These are phyloP conservation scores for Raddia distichophylla DNA, from an alignment of 176 grass and related monocot species.

Conservation along the genomic window DNA sequence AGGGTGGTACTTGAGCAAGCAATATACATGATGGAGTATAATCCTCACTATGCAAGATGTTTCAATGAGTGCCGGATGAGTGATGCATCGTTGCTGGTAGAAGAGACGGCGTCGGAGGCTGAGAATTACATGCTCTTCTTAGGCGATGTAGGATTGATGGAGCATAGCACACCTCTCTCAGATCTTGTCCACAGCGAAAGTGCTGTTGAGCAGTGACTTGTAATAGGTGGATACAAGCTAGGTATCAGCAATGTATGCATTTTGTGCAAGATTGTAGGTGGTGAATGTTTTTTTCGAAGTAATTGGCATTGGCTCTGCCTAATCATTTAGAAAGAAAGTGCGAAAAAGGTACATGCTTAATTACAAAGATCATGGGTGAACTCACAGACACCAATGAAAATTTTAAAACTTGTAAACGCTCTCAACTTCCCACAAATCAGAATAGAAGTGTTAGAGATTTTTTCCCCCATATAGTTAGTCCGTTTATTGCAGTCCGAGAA, in stretches of 20 bases:
- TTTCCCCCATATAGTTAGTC: no score
- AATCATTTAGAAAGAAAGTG: no score
- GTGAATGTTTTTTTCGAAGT: no score
- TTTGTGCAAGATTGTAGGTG: neutral
- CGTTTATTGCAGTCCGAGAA: no score
- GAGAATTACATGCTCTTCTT: neutral
- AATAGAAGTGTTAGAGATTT: no score
- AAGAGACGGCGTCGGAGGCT: neutral
- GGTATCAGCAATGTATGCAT: neutral
- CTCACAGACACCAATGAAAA: no score
- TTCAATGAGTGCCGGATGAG: neutral
- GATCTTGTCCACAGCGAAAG: neutral
- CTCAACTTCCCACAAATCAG: no score
- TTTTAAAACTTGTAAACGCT: no score
- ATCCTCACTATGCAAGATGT: neutral
- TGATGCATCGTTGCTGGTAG: neutral
- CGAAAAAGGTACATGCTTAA: no score
- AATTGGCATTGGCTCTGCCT: no score
- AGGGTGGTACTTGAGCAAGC: neutral
- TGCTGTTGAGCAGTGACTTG: neutral
- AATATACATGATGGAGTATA: neutral
- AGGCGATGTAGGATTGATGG: slow-evolving; percentile 5
- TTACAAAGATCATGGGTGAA: no score
- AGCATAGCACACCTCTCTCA: neutral
- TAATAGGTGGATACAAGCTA: neutral